Evolutionary conservation across 2,329 filamentous ascomycete genomes (phyloP), one percentile per base, ranked within the genome.

Genomic region (Colletotrichum orbiculare): DNA sequence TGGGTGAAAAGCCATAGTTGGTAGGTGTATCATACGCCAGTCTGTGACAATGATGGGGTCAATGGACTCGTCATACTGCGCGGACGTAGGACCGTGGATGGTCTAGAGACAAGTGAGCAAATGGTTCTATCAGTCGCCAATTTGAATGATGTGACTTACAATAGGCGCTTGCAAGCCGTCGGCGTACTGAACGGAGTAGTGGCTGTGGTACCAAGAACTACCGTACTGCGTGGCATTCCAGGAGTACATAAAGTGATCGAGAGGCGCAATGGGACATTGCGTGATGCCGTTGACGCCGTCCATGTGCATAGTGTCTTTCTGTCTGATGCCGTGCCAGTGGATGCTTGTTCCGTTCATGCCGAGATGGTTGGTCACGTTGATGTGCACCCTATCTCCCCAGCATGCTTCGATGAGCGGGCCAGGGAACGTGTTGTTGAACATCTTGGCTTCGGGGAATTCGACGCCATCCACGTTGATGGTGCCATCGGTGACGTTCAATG

Each of bases 341-440:
- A 86, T 74, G 8, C 72, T 75, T 66, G 69, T 85, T 7, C 93
- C 86, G 50, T 62, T 62, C n/a, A 48, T 15, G 1, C 8, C 13
- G 12, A 62, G 15, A 3, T 88, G 84, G 75, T 96, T 96, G 75
- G 87, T 83, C 57, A 94, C 84, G 41, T 88, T 88, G 42, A 93
- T 37, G 3, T 62, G 46, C 2, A 62, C 46, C 12, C 72, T 59
- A 49, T 75, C 73, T 8, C 73, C 73, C 73, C 73, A 74, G 9
- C 72, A 73, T 0, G 72, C 73, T 17, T 74, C 68, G 3, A 75
- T 68, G 69, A 71, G 71, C 0, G 73, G 73, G 0, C 73, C 73
- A 2, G 73, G 73, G 38, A 73, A 74, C 11, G 47, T 15, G 1
- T 68, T 50, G 34, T 73, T 72, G 15, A 75, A 74, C 2, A 74